Evolutionary conservation across 2,329 filamentous ascomycete genomes (phyloP).

Genomic region (Tolypocladium endophyticum): DNA sequence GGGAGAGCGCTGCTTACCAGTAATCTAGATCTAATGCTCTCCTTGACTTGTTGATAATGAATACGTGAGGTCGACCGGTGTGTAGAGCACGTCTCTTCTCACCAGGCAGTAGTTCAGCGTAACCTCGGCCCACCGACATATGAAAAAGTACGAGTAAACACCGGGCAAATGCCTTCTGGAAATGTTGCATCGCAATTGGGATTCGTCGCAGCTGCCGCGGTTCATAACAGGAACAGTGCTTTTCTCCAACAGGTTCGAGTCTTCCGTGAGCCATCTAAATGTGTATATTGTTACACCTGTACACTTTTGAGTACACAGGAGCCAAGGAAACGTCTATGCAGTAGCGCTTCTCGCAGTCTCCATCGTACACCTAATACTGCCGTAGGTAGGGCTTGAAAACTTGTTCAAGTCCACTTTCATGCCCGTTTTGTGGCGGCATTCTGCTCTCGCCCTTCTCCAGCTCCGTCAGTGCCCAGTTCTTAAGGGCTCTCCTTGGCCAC

Average conservation of each 20-base stretch:
- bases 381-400: conserved; percentile 8
- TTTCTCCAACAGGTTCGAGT: not conserved
- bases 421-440: not conserved
- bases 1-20: not conserved
- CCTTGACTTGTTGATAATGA: not conserved
- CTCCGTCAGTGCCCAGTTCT: conserved; percentile 4
- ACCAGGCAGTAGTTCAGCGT: not conserved
- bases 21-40: not conserved
- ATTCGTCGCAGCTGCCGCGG: not conserved
- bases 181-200: not conserved
- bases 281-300: conserved; percentile 43
- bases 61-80: not conserved
- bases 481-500: conserved; percentile 45
- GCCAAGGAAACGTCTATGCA: conserved; percentile 40
- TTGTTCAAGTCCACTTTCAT: not conserved
- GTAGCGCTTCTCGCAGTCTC: conserved; percentile 28
- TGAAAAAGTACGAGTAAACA: not conserved
- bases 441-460: not conserved
- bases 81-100: not conserved
- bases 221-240: not conserved
- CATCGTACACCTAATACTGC: conserved; percentile 20
- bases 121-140: not conserved
- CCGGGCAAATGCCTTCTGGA: not conserved
- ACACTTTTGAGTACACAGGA: conserved; percentile 32
- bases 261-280: conserved; percentile 29